Base-by-base conservation (phyloP, 2,329 filamentous ascomycete genomes). In the Alternaria postmessia region DNA sequence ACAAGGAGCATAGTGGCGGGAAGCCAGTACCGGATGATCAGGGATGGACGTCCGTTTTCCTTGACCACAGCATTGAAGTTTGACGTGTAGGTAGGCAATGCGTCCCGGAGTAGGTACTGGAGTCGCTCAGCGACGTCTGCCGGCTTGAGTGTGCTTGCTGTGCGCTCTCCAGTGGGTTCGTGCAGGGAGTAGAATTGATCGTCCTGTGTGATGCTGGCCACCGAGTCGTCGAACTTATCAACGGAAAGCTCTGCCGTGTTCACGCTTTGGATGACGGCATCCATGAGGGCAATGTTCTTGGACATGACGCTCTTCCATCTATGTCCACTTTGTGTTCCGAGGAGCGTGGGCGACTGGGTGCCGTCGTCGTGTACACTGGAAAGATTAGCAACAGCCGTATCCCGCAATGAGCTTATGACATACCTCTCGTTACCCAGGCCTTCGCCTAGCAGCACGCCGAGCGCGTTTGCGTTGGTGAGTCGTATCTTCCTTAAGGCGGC, bases 361-460 rank as follows among this genome's bases (percentile, higher is more conserved):
- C 83, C 82, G 51, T 87, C 85, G 41, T 89, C 86, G 16, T 89
- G 87, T 28, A 85, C 81, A 43, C 86, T 86, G 68, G 92, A 88
- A 30, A n/a, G 16, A 41, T 72, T 30, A 72, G 64, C 28, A n/a
- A 12, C 8, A 22, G 18, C 36, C 22, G 8, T n/a, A 28, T 6
- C 12, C 16, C 3, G 1, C 12, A 28, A 3, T 20, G 16, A 11
- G 3, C n/a, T 14, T 3, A 7, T 42, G 43, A n/a, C 51, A 20
- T 65, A 74, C 74, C 68, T 83, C 62, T 84, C 82, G 48, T 83
- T 83, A 51, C 88, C 88, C 48, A 97, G 81, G 3, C 92, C 93
- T 74, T 97, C 93, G 56, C 94, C 92, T 68, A 97, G 89, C 26
- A 99, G 82, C 5, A 97, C 87, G 16, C 95, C 95, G 4, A 98